Percentiles rank a stretch among this genome's conserved stretches.
Conservation (phyloP, 2,329 filamentous ascomycete genomes). For the Diaporthe ilicicola region DNA sequence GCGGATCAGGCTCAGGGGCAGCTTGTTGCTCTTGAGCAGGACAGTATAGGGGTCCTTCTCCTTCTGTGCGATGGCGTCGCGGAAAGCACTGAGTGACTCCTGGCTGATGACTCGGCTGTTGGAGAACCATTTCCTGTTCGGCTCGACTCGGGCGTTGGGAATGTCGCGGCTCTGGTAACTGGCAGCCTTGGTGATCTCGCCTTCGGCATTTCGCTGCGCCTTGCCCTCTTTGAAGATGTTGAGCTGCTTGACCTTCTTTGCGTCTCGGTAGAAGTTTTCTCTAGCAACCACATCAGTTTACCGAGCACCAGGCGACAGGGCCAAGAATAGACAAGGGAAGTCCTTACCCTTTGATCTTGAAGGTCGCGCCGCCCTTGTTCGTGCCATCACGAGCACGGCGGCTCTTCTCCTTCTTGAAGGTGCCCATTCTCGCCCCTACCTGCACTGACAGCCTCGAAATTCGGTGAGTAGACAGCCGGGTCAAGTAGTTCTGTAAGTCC, state of each 20-base stretch:
- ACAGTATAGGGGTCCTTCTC: constrained; percentile 91
- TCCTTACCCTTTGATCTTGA: constrained; percentile 78
- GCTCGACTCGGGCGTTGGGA: constrained; percentile 35
- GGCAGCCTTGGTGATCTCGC: constrained; percentile 86
- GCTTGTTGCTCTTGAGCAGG: constrained; percentile 95
- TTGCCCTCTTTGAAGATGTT: constrained; percentile 93
- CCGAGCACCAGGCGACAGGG: neutral
- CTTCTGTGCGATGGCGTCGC: constrained; percentile 90
- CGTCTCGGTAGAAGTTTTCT: constrained; percentile 53
- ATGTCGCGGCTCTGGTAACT: constrained; percentile 58
- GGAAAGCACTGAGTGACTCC: constrained; percentile 80
- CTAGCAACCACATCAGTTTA: constrained; percentile 14
- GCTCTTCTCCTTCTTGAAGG: constrained; percentile 88
- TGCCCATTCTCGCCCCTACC: constrained; percentile 70
- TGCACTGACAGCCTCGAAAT: neutral
- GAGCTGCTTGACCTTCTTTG: constrained; percentile 88
- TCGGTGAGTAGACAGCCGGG: too few relatives aligned
- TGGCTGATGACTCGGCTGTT: constrained; percentile 92
- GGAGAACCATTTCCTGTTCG: constrained; percentile 91
- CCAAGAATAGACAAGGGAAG: neutral
- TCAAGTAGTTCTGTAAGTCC: neutral
- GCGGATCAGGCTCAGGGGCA: constrained; percentile 92
- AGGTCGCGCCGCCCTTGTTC: constrained; percentile 73
- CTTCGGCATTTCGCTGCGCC: constrained; percentile 80
- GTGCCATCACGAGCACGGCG: constrained; percentile 88